These are phyloP conservation scores for Boletus vinaceobasis DNA, from an alignment of 768 basidiomycete species.

Conservation along the genomic window DNA sequence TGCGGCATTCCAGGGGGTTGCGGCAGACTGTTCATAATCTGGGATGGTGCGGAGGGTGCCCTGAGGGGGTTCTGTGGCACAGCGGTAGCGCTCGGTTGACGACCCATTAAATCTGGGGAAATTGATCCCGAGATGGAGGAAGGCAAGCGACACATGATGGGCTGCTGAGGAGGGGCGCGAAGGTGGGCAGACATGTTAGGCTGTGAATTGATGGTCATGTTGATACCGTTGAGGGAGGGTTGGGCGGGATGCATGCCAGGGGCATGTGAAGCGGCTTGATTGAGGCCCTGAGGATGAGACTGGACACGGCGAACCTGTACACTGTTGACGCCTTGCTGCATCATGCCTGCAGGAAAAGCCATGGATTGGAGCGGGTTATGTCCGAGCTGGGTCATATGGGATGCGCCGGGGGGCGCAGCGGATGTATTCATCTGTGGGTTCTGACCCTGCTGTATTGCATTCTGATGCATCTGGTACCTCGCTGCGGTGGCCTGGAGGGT, in stretches of 20 bases:
- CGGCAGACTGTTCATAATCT: conserved; percentile 45
- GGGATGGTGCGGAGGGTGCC: conserved; percentile 41
- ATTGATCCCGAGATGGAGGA: conserved; percentile 36
- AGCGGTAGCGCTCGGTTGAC: conserved; percentile 37
- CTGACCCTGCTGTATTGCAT: conserved; percentile 38
- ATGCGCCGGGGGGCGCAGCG: conserved; percentile 24
- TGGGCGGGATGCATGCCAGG: conserved; percentile 35
- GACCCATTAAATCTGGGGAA: conserved; percentile 43
- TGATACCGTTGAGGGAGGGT: conserved; percentile 35
- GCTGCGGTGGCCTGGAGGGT: conserved; percentile 20
- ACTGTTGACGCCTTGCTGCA: conserved; percentile 38
- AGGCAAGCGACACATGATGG: conserved; percentile 32
- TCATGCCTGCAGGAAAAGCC: conserved; percentile 41
- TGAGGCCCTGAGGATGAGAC: conserved; percentile 53
- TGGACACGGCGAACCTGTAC: conserved; percentile 48
- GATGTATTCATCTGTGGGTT: conserved; percentile 33
- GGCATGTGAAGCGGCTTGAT: conserved; percentile 35
- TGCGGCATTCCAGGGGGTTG: conserved; percentile 35
- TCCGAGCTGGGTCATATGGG: conserved; percentile 30
- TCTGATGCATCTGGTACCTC: conserved; percentile 35
- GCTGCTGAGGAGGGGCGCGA: conserved; percentile 36
- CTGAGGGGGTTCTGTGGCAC: conserved; percentile 45
- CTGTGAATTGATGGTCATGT: conserved; percentile 46
- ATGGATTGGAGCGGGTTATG: conserved; percentile 40
- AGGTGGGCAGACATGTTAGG: conserved; percentile 38